Evolutionary conservation across 2,329 filamentous ascomycete species (phyloP).

Genomic region (Fusarium avenaceum): DNA sequence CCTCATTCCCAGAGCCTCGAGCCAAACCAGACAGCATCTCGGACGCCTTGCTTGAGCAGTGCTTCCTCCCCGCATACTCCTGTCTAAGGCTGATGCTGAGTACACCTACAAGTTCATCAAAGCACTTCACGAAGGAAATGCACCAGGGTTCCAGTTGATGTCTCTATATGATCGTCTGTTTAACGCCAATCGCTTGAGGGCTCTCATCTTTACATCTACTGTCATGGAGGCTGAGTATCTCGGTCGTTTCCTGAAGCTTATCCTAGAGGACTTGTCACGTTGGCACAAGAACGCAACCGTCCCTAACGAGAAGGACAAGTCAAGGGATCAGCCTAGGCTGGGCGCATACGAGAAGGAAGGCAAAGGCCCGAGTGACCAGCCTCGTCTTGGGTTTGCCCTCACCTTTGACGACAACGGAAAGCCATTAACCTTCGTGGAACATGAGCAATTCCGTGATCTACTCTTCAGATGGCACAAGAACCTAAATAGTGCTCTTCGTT

Average conservation of each 20-base stretch:
- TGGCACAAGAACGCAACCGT: conserved; percentile 84
- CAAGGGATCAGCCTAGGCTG: conserved; percentile 66
- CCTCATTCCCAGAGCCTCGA: conserved; percentile 80
- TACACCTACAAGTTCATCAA: conserved; percentile 90
- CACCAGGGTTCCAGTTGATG: conserved; percentile 88
- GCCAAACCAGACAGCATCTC: conserved; percentile 76
- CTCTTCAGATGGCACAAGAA: conserved; percentile 93
- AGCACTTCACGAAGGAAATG: conserved; percentile 85
- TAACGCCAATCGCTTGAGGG: conserved; percentile 81
- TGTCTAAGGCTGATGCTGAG: conserved; percentile 89
- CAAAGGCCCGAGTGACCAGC: conserved; percentile 61
- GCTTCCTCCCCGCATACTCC: conserved; percentile 85
- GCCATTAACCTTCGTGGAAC: conserved; percentile 79
- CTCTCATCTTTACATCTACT: conserved; percentile 89
- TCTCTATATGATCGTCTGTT: conserved; percentile 88
- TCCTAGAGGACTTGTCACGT: conserved; percentile 81
- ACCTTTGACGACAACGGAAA: conserved; percentile 76
- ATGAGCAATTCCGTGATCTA: conserved; percentile 86
- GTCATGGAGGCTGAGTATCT: conserved; percentile 92
- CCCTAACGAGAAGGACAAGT: conserved; percentile 58
- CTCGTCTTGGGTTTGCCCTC: conserved; percentile 82
- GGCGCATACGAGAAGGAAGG: conserved; percentile 90
- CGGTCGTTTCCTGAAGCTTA: conserved; percentile 88
- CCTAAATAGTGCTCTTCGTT: conserved; percentile 82
- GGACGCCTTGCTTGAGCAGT: conserved; percentile 86